phyloP scores from a whole-genome alignment of 2,329 filamentous ascomycete species.

The Aspergillus sp. region DNA sequence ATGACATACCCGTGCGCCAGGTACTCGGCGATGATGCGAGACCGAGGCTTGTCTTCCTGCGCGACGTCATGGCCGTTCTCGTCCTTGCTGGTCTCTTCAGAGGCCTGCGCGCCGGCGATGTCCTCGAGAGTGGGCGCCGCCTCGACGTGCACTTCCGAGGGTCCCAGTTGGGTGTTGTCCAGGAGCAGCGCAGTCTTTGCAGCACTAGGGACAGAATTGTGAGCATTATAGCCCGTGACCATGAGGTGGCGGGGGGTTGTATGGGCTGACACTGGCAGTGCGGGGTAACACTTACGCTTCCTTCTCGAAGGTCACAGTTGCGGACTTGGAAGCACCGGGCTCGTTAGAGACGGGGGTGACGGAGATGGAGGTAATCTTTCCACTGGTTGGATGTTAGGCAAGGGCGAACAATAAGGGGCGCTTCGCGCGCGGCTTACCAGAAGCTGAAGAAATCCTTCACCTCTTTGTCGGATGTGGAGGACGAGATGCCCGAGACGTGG shows the following conservation, averaged over 20 bases:
- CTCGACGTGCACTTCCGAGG: slow-evolving; percentile 71
- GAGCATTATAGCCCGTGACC: too few relatives aligned
- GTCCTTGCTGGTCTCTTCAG: slow-evolving; percentile 51
- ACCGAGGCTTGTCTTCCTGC: slow-evolving; percentile 95
- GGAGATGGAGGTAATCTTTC: slow-evolving; percentile 84
- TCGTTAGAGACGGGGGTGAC: slow-evolving; percentile 60
- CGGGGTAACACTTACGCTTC: slow-evolving; percentile 59
- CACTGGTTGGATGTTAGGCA: slow-evolving; percentile 51
- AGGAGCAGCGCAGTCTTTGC: slow-evolving; percentile 95
- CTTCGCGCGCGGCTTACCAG: slow-evolving; percentile 57
- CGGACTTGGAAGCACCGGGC: slow-evolving; percentile 67
- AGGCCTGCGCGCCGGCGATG: slow-evolving; percentile 57
- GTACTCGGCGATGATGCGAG: slow-evolving; percentile 92
- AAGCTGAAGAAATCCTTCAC: slow-evolving; percentile 98
- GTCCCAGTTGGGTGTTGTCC: slow-evolving; percentile 91
- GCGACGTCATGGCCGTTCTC: slow-evolving; percentile 67
- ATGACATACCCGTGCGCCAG: slow-evolving; percentile 91
- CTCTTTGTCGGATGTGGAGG: slow-evolving; percentile 80
- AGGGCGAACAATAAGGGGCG: background rate
- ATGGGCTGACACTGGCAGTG: slow-evolving; percentile 10
- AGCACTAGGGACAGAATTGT: slow-evolving; percentile 47
- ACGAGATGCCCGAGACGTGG: slow-evolving; percentile 84
- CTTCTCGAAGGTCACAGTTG: slow-evolving; percentile 95
- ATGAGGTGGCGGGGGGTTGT: background rate
- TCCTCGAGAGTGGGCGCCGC: slow-evolving; percentile 67